Percentiles rank a stretch among this genome's conserved stretches.
phyloP scores from a whole-genome alignment of 192 early-diverging fungal genomes.

The Coemansia sp. region DNA sequence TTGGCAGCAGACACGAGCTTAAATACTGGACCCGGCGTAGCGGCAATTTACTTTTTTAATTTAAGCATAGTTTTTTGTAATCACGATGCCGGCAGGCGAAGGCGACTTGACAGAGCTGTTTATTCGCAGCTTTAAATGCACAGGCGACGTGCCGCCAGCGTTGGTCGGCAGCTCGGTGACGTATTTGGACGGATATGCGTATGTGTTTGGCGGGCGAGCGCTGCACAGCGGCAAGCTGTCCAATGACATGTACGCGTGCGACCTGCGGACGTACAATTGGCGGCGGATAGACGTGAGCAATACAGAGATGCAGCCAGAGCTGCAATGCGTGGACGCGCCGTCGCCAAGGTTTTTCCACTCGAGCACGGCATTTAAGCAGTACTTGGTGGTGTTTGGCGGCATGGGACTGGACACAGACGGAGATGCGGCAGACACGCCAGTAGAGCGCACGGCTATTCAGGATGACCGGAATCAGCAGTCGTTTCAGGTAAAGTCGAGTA shows the following conservation, averaged over 20 bases:
- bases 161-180: conserved; percentile 68
- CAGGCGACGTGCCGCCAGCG: conserved; percentile 71
- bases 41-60: background rate
- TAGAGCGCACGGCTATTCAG: conserved; percentile 7
- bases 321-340: conserved; percentile 11
- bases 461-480: conserved; percentile 53
- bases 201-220: conserved; percentile 71
- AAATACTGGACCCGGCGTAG: no score
- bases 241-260: conserved; percentile 67
- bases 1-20: no score
- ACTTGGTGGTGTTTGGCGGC: conserved; percentile 74
- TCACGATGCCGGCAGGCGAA: conserved; percentile 39
- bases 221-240: conserved; percentile 69
- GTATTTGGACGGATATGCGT: conserved; percentile 59
- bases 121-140: conserved; percentile 56
- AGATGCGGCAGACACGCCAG: background rate
- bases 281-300: conserved; percentile 46
- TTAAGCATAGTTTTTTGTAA: background rate
- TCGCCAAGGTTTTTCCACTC: conserved; percentile 73
- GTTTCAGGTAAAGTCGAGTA: conserved; percentile 56
- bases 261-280: conserved; percentile 65
- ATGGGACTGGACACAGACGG: conserved; percentile 63
- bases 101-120: conserved; percentile 54
- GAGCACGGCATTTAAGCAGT: conserved; percentile 64
- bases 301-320: background rate